Base-by-base conservation (phyloP, 2,329 filamentous ascomycete species). In the Teratosphaeria zuluensis region DNA sequence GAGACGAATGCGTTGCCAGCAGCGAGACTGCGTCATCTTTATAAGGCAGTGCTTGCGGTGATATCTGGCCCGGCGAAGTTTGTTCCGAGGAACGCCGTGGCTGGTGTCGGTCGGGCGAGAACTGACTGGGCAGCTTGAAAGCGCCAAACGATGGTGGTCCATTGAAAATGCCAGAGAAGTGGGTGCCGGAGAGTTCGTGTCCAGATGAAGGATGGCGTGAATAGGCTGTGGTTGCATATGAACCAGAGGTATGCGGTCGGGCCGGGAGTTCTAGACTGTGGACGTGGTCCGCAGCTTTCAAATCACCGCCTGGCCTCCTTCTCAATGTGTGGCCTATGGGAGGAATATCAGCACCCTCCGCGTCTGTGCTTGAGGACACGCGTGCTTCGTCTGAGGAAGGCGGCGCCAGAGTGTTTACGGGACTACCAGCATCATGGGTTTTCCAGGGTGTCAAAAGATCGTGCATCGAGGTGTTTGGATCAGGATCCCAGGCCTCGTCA, bases 1-100 rank as follows among this genome's bases (percentile, higher is more conserved):
- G 79, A 2, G 81, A 82, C 2, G 81, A 82, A 62, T 81, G 78
- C 1, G 80, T 81, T 54, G 77, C 73, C 1, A 80, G 70, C 16
- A 80, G 64, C 4, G 75, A 76, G 1, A 77, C 61, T 11, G 69
- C 67, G 6, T 62, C 60, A 51, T 62, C 69, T 32, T 61, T 63
- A 2, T 1, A 4, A n/a, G 42, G 5, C n/a, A 48, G 19, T 8
- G 42, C 16, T 21, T 48, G n/a, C 7, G 42, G 42, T 11, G 42
- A 48, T 5, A 19, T 21, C 42, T 21, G 16, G 9, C 4, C 6
- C 19, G 42, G 42, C 42, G 42, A 21, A 16, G 19, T 21, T 8
- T 48, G 42, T 35, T 16, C 28, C 14, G 21, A 54, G n/a, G 30
- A 14, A 6, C 52, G 28, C 30, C 6, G 14, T 7, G 19, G 21